Base-by-base conservation (phyloP, 163 green algal genomes). In the Trebouxiophyceae sp. region DNA sequence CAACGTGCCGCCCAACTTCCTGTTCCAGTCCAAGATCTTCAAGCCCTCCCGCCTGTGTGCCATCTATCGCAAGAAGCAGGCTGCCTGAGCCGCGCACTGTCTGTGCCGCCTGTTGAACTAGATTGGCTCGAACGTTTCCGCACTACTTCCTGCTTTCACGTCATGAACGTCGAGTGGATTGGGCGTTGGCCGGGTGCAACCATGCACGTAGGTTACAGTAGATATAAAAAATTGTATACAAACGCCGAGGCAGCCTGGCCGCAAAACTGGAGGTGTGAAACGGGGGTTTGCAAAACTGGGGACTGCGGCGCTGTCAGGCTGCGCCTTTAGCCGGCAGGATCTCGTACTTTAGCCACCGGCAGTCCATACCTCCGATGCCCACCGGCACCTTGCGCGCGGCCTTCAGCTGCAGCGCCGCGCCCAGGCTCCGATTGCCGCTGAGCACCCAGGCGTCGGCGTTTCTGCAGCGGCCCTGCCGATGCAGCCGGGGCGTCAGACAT, bases 1-100 rank as follows among this genome's bases (percentile, higher is more conserved):
- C 58, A 86, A 87, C 45, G 66, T 83, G n/a, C 76, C 76, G 1
- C 76, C 76, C 2, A 76, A 77, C 30, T 82, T 80, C 59, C 77
- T 82, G 76, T 82, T 82, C 47, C 60, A 77, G 63, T 73, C 77
- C 4, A 79, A 81, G 33, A 59, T 83, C 22, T 83, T 81, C 65
- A 71, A 75, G 45, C 77, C 77, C 16, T 62, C 46, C 0, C 57
- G 73, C 3, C 61, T 84, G 19, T 84, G 77, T 57, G 74, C 77
- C 6, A 66, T 84, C 5, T 84, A 77, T 57, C 57, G 67, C 31
- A 29, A 66, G 1, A n/a, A 60, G 30, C 12, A 16, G 39, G 39
- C 39, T n/a, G n/a, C n/a, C n/a, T n/a, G n/a, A n/a, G n/a, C n/a
- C n/a, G n/a, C n/a, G n/a, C n/a, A n/a, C n/a, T n/a, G n/a, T n/a